Base-by-base conservation (phyloP, 495 filamentous ascomycete genomes). In the Patellaria atrata region DNA sequence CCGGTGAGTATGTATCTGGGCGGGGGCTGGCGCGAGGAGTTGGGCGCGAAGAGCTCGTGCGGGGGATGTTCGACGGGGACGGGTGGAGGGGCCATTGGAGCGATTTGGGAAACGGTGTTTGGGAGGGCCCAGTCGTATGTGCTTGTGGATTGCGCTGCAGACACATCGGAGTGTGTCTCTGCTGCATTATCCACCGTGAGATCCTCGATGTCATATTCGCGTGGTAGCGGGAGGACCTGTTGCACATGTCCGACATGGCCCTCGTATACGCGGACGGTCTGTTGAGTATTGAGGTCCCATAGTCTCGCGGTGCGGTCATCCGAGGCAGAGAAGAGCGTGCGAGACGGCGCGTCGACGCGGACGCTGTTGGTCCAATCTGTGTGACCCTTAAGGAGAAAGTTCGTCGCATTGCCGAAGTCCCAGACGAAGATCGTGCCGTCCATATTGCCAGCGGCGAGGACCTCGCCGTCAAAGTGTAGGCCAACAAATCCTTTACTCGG, bases 321-420 rank as follows among this genome's bases (percentile, higher is more conserved):
- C 5, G 82, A 92, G 13, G 85, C 87, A 3, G 89, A 92, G 47
- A 94, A 71, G 5, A 96, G 66, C 3, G 84, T 94, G 13, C 82
- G 72, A 12, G 82, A 89, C 6, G 67, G 52, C 0, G 71, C 67
- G 48, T 96, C 84, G 20, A 99, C 67, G 38, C 77, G 75, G 22
- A 94, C 86, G 11, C 76, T 75, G 50, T 99, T 99, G 44, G 96
- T 87, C 78, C 86, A 94, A 50, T 94, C 84, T 9, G 64, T 73
- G 48, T 99, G 89, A 13, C 85, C 85, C 22, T 74, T 75, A 5
- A 99, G 64, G 14, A 73, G 59, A 41, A 75, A 91, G 0, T 72
- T 75, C 20, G 78, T 77, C 47, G 82, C 82, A 37, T 80, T 77
- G 43, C 79, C 71, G 50, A 91, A 93, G 51, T 96, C 82, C 75